Percentiles rank a stretch among this genome's conserved stretches.
Conservation (phyloP, 805 yeast genomes). For the Sporopachydermia quercuum region DNA sequence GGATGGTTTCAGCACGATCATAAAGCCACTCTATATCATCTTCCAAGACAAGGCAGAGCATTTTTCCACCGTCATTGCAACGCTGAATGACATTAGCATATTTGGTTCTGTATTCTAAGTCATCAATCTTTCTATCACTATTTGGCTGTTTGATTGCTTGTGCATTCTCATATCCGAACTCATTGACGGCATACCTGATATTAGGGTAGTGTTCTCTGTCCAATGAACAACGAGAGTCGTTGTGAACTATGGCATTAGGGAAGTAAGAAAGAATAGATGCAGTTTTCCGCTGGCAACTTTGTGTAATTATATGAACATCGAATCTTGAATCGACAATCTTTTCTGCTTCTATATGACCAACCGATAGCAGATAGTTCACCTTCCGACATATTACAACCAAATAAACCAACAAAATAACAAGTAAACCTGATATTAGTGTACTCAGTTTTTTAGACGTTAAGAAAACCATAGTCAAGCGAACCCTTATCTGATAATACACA, state of each 20-base stretch:
- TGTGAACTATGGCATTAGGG: constrained; percentile 1
- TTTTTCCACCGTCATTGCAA: constrained; percentile 8
- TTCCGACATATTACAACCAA: not conserved
- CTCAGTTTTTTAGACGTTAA: no score
- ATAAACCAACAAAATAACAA: no score
- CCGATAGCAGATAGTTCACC: not conserved
- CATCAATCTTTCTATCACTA: not conserved
- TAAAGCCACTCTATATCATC: constrained; percentile 9
- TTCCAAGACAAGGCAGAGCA: constrained; percentile 10
- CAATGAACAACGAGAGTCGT: not conserved
- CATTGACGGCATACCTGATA: no score
- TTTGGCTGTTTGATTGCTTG: not conserved
- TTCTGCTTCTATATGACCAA: not conserved
- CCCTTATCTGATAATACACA: no score
- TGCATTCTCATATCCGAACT: not conserved
- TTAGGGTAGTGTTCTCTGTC: not conserved
- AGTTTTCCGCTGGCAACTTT: not conserved
- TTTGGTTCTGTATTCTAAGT: not conserved
- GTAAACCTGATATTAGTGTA: no score
- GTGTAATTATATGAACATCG: not conserved
- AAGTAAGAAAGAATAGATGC: not conserved
- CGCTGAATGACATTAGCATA: constrained; percentile 9
- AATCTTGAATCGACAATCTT: not conserved
- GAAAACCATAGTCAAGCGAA: no score
- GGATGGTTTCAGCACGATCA: constrained; percentile 2